phyloP scores from a whole-genome alignment of 2,329 filamentous ascomycete genomes.

The Colletotrichum siamense region DNA sequence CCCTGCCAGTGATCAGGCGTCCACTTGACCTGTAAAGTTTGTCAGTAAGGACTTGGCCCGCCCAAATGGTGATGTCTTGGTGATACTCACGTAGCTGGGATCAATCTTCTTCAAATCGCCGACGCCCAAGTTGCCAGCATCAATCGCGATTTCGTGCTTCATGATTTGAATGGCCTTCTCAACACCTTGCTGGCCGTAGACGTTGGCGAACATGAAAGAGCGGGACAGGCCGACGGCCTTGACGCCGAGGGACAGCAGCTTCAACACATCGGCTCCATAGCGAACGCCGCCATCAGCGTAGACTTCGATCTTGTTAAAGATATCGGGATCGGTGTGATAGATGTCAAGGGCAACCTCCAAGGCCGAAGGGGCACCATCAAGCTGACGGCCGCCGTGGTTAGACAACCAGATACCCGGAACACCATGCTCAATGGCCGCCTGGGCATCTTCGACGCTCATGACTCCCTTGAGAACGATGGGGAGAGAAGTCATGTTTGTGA shows the following conservation, averaged over 20 bases:
- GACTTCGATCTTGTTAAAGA: slow-evolving; percentile 44
- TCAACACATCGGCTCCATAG: slow-evolving; percentile 46
- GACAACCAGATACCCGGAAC: slow-evolving; percentile 42
- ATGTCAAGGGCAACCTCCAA: slow-evolving; percentile 47
- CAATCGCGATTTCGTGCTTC: slow-evolving; percentile 53
- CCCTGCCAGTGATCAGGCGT: background rate
- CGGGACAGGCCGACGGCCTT: slow-evolving; percentile 52
- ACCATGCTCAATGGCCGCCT: slow-evolving; percentile 36
- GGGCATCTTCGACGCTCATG: slow-evolving; percentile 39
- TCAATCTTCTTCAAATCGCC: slow-evolving; percentile 40
- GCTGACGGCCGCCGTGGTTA: slow-evolving; percentile 49
- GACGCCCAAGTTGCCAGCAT: slow-evolving; percentile 49
- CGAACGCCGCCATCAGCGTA: slow-evolving; percentile 48
- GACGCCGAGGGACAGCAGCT: slow-evolving; percentile 47
- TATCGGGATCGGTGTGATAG: slow-evolving; percentile 37
- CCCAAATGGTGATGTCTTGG: background rate
- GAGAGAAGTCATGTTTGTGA: slow-evolving; percentile 39
- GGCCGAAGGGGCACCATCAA: slow-evolving; percentile 43
- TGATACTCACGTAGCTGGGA: slow-evolving; percentile 18
- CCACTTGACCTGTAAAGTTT: background rate
- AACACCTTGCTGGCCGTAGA: slow-evolving; percentile 55
- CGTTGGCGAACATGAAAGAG: slow-evolving; percentile 58
- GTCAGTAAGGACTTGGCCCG: background rate
- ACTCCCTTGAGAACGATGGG: slow-evolving; percentile 48
- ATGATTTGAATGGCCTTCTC: slow-evolving; percentile 47